Percentiles rank a stretch among this genome's conserved stretches.
These are phyloP conservation scores for Eucalyptus leucophloia DNA, from an alignment of 345 rosid genomes.

Conservation along the genomic window DNA sequence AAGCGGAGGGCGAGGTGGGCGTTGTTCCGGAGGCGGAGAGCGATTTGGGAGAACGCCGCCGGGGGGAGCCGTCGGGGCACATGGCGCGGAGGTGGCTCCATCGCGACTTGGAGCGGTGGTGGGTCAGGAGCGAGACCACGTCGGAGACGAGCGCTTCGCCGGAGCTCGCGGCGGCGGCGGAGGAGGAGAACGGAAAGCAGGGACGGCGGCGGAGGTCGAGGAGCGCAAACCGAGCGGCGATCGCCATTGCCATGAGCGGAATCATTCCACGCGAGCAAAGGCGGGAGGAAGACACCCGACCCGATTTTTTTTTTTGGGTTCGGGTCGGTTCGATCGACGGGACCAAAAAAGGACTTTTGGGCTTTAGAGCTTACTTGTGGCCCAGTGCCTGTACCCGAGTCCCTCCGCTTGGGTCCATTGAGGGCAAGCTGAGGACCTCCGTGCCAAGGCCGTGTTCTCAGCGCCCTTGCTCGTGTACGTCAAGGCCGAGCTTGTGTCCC, in stretches of 20 bases:
- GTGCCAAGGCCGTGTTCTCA: too few species aligned
- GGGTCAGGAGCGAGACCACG: conserved; percentile 54
- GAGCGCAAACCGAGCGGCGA: background rate
- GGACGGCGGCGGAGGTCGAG: background rate
- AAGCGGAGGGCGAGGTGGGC: conserved; percentile 64
- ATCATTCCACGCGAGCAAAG: background rate
- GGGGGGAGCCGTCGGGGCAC: conserved; percentile 41
- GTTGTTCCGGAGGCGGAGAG: conserved; percentile 37
- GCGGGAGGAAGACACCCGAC: background rate
- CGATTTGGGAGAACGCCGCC: conserved; percentile 47
- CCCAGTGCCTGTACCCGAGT: background rate
- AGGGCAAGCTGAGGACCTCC: too few species aligned
- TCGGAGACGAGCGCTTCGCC: conserved; percentile 15
- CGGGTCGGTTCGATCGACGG: background rate
- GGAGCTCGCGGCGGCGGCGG: conserved; percentile 13
- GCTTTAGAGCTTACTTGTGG: background rate
- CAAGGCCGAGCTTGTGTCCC: too few species aligned
- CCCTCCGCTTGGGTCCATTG: too few species aligned
- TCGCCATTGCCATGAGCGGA: background rate
- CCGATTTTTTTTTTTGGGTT: background rate
- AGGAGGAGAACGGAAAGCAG: background rate
- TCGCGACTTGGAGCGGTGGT: conserved; percentile 77
- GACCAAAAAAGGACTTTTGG: background rate
- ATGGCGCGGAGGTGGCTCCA: conserved; percentile 65
- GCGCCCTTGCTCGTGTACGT: too few species aligned